Base-by-base conservation (phyloP, 805 yeast genomes). In the Candida methanosorbosa region DNA sequence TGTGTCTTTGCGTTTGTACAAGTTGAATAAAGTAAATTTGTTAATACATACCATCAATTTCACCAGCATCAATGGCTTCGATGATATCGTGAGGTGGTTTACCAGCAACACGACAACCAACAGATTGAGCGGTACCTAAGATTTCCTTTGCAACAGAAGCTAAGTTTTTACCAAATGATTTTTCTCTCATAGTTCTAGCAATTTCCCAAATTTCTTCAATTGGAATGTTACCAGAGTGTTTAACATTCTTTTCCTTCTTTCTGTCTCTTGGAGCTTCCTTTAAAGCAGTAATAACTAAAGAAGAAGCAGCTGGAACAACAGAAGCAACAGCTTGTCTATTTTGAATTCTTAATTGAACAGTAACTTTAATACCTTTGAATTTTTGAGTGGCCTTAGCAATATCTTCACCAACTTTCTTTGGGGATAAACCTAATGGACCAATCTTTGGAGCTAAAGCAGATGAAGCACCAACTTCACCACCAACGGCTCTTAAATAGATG, bases 361-460 rank as follows among this genome's bases (percentile, higher is more conserved):
- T 92, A 64, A 92, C 97, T 72, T 90, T 85, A 63, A 92, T 90
- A 79, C 98, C 98, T 77, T 92, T 92, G 94, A 79, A 90, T 66
- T 81, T 78, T 75, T 84, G 82, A 75, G 98, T 90, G 68, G 98
- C 98, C 82, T 92, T 92, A 68, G 98, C 98, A 62, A 92, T 92
- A 68, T 92, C 98, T 75, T 92, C 98, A 88, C 98, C 98, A 65
- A 92, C 96, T 82, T 92, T 90, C 94, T 90, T 92, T 77, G 98
- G 97, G 48, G 97, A 87, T 60, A 92, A 78, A 87, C 98, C 98
- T 67, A 92, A 85, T 59, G 98, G 98, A 85, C 98, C 98, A 66
- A 92, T 92, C 90, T 92, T 92, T 68, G 98, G 98, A 59, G 98
- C 98, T 63, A 92, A 83, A 54, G 98, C 96, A 54, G 98, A 84